Evolutionary conservation across 371 early-diverging fungal species (phyloP), one percentile per base, ranked within the genome.

Genomic region (Saksenaea oblongispora): DNA sequence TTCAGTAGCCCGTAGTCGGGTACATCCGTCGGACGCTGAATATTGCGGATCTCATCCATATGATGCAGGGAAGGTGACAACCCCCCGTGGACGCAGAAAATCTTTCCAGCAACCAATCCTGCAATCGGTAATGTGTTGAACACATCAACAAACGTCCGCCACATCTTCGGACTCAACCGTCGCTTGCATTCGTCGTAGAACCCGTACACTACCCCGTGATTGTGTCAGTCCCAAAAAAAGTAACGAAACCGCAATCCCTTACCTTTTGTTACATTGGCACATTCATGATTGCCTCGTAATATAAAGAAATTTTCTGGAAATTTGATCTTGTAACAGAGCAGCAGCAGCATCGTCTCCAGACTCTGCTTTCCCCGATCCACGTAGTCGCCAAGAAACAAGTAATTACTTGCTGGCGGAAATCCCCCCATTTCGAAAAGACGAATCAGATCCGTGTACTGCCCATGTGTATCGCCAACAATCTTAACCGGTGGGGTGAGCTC

Each of bases 141-240:
- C 36, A 92, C 92, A 72, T 96, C 95, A 1, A 94, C 93, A 74
- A 98, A 98, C 15, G 87, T 84, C 72, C 93, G 96, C 99, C 99
- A 99, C 51, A 97, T 85, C 67, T 93, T 94, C 34, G 93, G 81
- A 69, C 85, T 94, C 57, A 88, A 89, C 61, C 99, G 78, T 65
- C 98, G 88, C 78, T 98, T 99, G 86, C 96, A 95, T 77, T 99
- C 99, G 75, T 99, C 99, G 74, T 95, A 99, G 77, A 99, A 99
- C 13, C 99, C 99, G 73, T 99, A 99, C 18, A 99, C 74, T 74
- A 59, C 57, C 8, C 10, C 27, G 18, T 22, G 14, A 24, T 56
- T 24, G 51, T 10, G 51, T 47, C 51, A 47, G 22, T 44, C 17
- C 44, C 7, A n/a, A n/a, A 26, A 22, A 18, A 22, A 47, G 22